These are phyloP conservation scores for Talaromyces sp. DNA, from an alignment of 2,329 filamentous ascomycete species.

Conservation along the genomic window DNA sequence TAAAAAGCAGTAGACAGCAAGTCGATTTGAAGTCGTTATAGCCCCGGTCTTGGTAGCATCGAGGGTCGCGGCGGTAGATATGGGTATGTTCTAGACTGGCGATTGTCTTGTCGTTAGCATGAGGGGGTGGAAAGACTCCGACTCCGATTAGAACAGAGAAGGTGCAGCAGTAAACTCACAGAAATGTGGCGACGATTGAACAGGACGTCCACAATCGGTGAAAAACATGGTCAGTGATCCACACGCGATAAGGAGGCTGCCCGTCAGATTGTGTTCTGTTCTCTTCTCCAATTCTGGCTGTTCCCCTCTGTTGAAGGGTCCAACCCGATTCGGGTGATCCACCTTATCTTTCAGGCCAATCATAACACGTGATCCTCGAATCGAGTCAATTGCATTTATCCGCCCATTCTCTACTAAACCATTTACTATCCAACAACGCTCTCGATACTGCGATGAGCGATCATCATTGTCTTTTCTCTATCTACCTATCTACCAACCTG, in stretches of 20 bases:
- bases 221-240: neutral
- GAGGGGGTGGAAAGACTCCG: neutral
- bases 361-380: neutral
- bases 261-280: neutral
- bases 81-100: neutral
- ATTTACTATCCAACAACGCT: neutral
- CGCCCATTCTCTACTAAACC: neutral
- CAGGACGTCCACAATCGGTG: neutral
- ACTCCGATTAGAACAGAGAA: neutral
- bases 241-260: conserved; percentile 4
- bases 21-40: neutral
- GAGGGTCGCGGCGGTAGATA: neutral
- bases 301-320: neutral
- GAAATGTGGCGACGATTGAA: neutral
- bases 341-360: neutral
- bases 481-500: neutral
- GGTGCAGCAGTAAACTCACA: neutral
- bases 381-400: neutral
- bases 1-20: neutral
- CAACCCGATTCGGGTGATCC: neutral
- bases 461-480: neutral
- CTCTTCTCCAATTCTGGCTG: neutral
- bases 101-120: conserved; percentile 4
- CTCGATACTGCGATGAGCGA: neutral
- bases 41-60: neutral